Evolutionary conservation across 495 filamentous ascomycete genomes (phyloP).

Genomic region (Entonaema liquescens): DNA sequence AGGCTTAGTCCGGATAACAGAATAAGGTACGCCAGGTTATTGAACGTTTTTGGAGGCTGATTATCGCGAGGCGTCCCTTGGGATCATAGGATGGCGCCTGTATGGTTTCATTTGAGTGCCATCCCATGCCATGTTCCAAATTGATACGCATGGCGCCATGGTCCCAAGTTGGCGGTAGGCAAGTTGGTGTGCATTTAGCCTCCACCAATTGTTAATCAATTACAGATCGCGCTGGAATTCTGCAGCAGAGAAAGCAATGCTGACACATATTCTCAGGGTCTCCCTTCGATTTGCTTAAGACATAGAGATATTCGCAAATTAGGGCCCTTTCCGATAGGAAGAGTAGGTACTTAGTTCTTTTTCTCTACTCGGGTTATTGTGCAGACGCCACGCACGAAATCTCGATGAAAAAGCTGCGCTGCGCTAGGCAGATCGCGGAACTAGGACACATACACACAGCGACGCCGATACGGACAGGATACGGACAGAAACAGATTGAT

Average conservation of each 20-base stretch:
- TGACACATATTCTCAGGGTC: constrained; percentile 40
- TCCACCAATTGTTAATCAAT: constrained; percentile 38
- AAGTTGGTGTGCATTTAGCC: constrained; percentile 42
- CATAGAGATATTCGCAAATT: constrained; percentile 44
- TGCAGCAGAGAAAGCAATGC: constrained; percentile 37
- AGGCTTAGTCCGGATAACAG: constrained; percentile 24
- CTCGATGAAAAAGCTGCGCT: constrained; percentile 38
- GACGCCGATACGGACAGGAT: background rate
- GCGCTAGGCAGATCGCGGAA: constrained; percentile 37
- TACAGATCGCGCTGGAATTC: constrained; percentile 28
- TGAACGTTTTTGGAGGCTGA: constrained; percentile 33
- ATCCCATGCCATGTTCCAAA: constrained; percentile 35
- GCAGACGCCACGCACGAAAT: constrained; percentile 47
- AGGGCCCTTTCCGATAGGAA: constrained; percentile 47
- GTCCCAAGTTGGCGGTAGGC: constrained; percentile 43
- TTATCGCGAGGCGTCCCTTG: constrained; percentile 22
- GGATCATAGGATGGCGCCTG: constrained; percentile 14
- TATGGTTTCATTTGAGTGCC: constrained; percentile 28
- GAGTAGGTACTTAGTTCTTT: constrained; percentile 39
- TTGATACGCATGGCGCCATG: constrained; percentile 42
- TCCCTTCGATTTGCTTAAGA: constrained; percentile 32
- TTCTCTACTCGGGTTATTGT: constrained; percentile 45
- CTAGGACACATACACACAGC: constrained; percentile 27
- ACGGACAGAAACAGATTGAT: background rate
- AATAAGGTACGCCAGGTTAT: constrained; percentile 33